Percentiles rank a stretch among this genome's conserved stretches.
Conservation (phyloP, 164 flowering plant species). For the Aristolochia fimbriata region DNA sequence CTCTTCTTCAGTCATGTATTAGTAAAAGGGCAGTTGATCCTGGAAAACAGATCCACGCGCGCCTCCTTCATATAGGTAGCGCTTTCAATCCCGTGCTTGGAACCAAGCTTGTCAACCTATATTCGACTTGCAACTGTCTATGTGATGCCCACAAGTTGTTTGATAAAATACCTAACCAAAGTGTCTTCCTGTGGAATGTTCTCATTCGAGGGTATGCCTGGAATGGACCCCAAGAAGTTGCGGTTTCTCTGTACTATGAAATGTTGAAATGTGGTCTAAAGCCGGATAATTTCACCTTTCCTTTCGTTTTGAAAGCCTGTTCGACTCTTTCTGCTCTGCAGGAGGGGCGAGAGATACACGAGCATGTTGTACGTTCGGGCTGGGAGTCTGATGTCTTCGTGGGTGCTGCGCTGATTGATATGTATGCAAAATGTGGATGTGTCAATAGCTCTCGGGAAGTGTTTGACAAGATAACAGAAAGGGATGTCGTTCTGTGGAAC, state of each 20-base stretch:
- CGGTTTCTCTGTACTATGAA: constrained; percentile 6
- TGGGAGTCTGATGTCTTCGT: constrained; percentile 14
- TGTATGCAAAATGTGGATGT: constrained; percentile 17
- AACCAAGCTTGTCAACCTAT: constrained; percentile 9
- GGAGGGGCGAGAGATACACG: constrained; percentile 11
- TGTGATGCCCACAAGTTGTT: constrained; percentile 7
- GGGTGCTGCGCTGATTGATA: constrained; percentile 14
- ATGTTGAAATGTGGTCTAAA: constrained; percentile 8
- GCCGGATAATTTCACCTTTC: constrained; percentile 17
- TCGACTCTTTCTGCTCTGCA: constrained; percentile 11
- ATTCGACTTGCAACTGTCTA: constrained; percentile 1
- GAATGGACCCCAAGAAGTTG: constrained; percentile 14
- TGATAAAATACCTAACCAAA: constrained; percentile 12
- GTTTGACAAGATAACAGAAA: constrained; percentile 5
- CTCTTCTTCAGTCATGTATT: constrained; percentile 12
- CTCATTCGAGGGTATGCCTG: constrained; percentile 16
- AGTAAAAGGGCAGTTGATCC: constrained; percentile 4
- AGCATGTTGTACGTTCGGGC: constrained; percentile 3
- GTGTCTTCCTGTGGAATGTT: constrained; percentile 13
- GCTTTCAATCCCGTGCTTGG: constrained; percentile 4
- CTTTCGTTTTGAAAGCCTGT: constrained; percentile 17
- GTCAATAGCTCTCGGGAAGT: constrained; percentile 7
- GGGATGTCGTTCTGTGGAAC: constrained; percentile 15
- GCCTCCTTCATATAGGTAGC: constrained; percentile 2
- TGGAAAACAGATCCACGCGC: constrained; percentile 14